Percentiles rank a stretch among this genome's conserved stretches.
Evolutionary conservation across 495 filamentous ascomycete species (phyloP).

Genomic region (Penicillium crystallinum): DNA sequence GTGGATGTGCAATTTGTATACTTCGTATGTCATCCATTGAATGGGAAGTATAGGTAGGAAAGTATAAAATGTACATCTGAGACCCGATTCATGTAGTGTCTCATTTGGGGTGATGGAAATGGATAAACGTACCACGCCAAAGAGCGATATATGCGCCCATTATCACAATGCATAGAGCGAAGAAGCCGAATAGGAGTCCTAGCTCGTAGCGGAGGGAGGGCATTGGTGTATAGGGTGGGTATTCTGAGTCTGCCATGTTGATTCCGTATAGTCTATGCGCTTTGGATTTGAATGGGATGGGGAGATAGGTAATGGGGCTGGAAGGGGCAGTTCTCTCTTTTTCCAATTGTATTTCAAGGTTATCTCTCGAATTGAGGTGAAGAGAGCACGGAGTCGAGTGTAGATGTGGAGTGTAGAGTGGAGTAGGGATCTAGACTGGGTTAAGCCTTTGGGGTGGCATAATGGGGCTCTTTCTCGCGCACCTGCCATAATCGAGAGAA

Average conservation of each 20-base stretch:
- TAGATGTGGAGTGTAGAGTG: not conserved
- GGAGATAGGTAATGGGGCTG: not conserved
- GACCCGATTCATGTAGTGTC: no score
- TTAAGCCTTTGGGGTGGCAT: not conserved
- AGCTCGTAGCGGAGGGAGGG: conserved; percentile 35
- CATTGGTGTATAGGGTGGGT: conserved; percentile 28
- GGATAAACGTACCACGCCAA: conserved; percentile 31
- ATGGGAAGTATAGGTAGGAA: no score
- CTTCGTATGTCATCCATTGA: no score
- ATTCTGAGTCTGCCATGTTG: conserved; percentile 8
- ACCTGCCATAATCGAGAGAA: not conserved
- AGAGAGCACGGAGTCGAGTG: not conserved
- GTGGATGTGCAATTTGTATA: not conserved
- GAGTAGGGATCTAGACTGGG: not conserved
- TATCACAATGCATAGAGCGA: conserved; percentile 31
- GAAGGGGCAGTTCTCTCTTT: not conserved
- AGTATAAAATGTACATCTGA: no score
- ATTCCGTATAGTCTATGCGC: not conserved
- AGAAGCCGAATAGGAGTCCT: conserved; percentile 41
- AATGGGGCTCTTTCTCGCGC: no score
- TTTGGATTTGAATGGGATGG: not conserved
- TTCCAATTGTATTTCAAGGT: not conserved
- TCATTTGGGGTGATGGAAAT: not conserved
- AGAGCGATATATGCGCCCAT: conserved; percentile 34
- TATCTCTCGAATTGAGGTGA: not conserved